Evolutionary conservation across 2,329 filamentous ascomycete genomes (phyloP).

Genomic region (Simplicillium aogashimaense): DNA sequence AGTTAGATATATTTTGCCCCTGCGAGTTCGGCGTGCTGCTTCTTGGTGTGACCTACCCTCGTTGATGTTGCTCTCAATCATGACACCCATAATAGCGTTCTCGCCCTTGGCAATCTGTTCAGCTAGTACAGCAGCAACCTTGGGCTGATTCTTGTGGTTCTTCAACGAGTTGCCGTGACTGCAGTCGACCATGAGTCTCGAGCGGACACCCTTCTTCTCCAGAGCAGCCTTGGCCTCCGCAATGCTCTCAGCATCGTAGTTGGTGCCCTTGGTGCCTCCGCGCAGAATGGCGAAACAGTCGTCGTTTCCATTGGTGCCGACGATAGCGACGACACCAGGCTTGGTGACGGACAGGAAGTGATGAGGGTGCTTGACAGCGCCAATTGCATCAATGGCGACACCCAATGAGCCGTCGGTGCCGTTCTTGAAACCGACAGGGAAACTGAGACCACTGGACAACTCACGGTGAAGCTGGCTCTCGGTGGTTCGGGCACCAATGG

Average conservation of each 20-base stretch:
- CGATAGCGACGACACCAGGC: conserved; percentile 88
- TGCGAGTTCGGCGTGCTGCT: too few relatives aligned
- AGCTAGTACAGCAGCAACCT: conserved; percentile 73
- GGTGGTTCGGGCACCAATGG: conserved; percentile 91
- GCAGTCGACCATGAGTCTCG: conserved; percentile 94
- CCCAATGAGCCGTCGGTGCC: conserved; percentile 85
- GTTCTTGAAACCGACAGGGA: conserved; percentile 99
- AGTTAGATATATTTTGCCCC: conserved; percentile 7
- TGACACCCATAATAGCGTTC: conserved; percentile 84
- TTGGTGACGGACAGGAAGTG: conserved; percentile 98
- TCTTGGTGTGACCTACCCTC: conserved; percentile 53
- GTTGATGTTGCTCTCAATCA: conserved; percentile 97
- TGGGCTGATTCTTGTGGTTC: conserved; percentile 94
- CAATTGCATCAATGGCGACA: conserved; percentile 92
- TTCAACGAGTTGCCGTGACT: conserved; percentile 94
- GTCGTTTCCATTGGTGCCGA: conserved; percentile 87
- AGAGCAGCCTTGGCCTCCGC: conserved; percentile 73
- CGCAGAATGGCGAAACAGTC: conserved; percentile 96
- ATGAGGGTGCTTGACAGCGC: conserved; percentile 82
- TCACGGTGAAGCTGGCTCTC: conserved; percentile 95
- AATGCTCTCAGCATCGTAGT: conserved; percentile 83
- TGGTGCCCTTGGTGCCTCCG: conserved; percentile 86
- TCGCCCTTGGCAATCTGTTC: conserved; percentile 82
- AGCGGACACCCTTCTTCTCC: conserved; percentile 59
- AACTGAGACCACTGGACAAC: conserved; percentile 84